phyloP scores from a whole-genome alignment of 2,329 filamentous ascomycete genomes.

The Alternaria brassicicola region DNA sequence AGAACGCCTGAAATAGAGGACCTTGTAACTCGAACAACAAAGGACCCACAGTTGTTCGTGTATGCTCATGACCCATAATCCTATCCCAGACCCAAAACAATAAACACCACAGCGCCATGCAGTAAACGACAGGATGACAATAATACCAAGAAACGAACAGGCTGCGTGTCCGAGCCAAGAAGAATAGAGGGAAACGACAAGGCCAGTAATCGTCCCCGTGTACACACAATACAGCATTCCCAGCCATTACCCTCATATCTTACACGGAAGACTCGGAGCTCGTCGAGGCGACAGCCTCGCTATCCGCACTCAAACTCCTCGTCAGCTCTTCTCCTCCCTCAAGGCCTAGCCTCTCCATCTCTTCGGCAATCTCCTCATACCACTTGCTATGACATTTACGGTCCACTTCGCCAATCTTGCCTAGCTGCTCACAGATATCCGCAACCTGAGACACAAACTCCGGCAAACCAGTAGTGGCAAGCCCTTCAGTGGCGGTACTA shows the following conservation, averaged over 20 bases:
- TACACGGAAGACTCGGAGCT: neutral
- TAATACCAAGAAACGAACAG: neutral
- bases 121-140: slow-evolving; percentile 3
- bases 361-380: slow-evolving; percentile 71
- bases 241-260: neutral
- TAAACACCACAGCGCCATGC: slow-evolving; percentile 10
- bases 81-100: neutral
- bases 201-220: neutral
- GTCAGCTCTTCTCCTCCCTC: slow-evolving; percentile 40
- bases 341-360: slow-evolving; percentile 51
- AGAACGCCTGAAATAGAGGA: neutral
- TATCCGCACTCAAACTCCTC: slow-evolving; percentile 34
- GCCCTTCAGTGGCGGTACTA: slow-evolving; percentile 70
- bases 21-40: neutral
- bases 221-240: neutral
- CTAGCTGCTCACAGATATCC: slow-evolving; percentile 71
- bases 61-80: neutral
- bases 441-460: slow-evolving; percentile 75
- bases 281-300: slow-evolving; percentile 15
- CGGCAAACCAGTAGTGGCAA: slow-evolving; percentile 71
- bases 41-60: neutral
- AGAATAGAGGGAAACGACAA: neutral
- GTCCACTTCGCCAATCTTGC: slow-evolving; percentile 69
- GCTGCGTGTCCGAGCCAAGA: neutral
- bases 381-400: slow-evolving; percentile 70